Evolutionary conservation across 352 stramenopile genomes (phyloP).

Genomic region (Halophytophthora batemanensis): DNA sequence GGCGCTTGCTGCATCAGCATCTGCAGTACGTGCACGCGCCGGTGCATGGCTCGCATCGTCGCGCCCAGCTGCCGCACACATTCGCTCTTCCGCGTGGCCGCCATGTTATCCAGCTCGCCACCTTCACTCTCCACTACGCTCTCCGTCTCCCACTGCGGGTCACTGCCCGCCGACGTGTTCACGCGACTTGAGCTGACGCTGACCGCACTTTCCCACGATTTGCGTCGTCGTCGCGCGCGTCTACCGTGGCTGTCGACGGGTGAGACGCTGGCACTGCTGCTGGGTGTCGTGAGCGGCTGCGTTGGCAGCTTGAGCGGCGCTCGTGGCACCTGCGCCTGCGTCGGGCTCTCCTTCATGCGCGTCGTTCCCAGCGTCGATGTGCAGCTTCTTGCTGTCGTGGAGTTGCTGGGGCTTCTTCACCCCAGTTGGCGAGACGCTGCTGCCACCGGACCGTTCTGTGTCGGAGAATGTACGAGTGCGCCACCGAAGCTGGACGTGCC

Average conservation of each 20-base stretch:
- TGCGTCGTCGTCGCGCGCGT: constrained; percentile 1
- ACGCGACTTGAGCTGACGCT: constrained; percentile 11
- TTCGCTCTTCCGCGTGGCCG: not conserved
- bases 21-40: constrained; percentile 17
- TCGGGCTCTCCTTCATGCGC: not conserved
- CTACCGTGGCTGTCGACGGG: constrained; percentile 13
- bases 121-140: not conserved
- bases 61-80: constrained; percentile 10
- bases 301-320: constrained; percentile 16
- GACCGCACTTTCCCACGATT: constrained; percentile 13
- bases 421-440: no score
- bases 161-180: constrained; percentile 16
- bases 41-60: constrained; percentile 22
- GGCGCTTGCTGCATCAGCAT: constrained; percentile 12
- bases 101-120: not conserved
- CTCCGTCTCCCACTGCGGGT: constrained; percentile 8
- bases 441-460: no score
- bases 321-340: not conserved
- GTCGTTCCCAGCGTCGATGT: no score
- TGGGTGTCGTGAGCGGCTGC: constrained; percentile 9
- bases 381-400: no score
- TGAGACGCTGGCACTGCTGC: constrained; percentile 6
- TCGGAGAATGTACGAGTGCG: no score
- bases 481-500: no score
- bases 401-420: no score